Conservation (phyloP, 2,329 filamentous ascomycete genomes). For the Chalaropsis ovoidea region DNA sequence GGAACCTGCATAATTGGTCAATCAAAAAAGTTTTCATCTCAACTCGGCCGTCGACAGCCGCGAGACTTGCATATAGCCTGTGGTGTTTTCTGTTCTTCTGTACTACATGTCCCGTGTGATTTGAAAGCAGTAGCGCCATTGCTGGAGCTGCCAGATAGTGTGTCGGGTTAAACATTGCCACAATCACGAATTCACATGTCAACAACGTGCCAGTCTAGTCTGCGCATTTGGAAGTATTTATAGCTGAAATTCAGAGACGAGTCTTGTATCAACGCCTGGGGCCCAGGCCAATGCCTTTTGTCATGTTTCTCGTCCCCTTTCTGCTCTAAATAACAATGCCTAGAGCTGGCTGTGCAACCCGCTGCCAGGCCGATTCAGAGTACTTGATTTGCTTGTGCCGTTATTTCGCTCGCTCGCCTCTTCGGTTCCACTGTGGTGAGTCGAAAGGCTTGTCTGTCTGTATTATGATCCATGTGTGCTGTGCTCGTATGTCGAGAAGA, state of each 20-base stretch:
- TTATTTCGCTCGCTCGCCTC: constrained; percentile 3
- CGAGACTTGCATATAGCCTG: neutral
- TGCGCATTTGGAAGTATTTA: neutral
- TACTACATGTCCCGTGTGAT: neutral
- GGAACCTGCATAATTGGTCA: neutral
- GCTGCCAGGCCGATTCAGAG: neutral
- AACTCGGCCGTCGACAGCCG: neutral
- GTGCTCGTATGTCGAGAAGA: neutral
- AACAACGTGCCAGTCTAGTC: neutral
- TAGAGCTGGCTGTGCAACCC: neutral
- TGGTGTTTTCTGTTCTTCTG: neutral
- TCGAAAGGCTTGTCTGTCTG: constrained; percentile 2
- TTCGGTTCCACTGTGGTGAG: neutral
- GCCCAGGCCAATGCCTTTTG: neutral
- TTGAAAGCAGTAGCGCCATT: neutral
- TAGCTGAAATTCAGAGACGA: constrained; percentile 10
- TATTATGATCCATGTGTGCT: neutral
- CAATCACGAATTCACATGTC: neutral
- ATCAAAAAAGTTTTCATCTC: neutral
- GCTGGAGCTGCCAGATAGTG: neutral
- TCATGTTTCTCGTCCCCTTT: constrained; percentile 12
- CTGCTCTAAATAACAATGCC: constrained; percentile 1
- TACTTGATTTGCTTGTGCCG: constrained; percentile 12
- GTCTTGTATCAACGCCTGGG: constrained; percentile 6
- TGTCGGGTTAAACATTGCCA: neutral